Evolutionary conservation across 2,329 filamentous ascomycete species (phyloP), one percentile per base, ranked within the genome.

Genomic region (Chrysoporthe cubensis): DNA sequence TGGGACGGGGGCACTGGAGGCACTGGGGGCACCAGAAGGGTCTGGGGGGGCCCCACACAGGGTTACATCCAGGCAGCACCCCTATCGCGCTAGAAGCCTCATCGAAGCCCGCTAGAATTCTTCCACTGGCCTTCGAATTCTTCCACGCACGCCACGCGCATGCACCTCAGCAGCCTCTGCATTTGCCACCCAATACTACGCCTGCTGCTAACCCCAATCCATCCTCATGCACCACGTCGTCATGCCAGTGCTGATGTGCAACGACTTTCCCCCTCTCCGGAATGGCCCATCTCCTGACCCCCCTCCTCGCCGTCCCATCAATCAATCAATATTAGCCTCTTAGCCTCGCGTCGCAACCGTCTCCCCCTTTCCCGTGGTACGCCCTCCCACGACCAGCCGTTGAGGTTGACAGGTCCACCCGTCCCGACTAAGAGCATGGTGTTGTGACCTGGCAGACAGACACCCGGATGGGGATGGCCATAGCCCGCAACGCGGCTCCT

Each of bases 21-120:
- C 26, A 26, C 26, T 26, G 26, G 26, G 26, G 26, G 26, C 26
- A 26, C 26, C 26, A 26, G 26, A 26, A 26, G 26, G 26, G 26
- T 26, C 26, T 26, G 26, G 26, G 26, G 26, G 26, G 26, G 26
- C 26, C 26, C 26, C 26, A 26, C 26, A 26, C 26, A 40, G 37
- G 37, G 37, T 40, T 40, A 40, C 37, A 40, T 9, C 26, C 37
- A 7, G 37, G 37, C 37, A 40, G 26, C 9, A 40, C 32, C 42
- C 42, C 59, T 34, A 32, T 16, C 8, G 40, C 62, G 43, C 66
- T 67, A 63, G 66, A 67, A 67, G 66, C 50, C 50, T 67, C 40
- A 57, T 65, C 54, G 66, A 67, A 67, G 56, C 54, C 56, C 56
- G 48, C 62, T 67, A 64, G 62, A 65, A 67, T 13, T 46, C 62